These are phyloP conservation scores for Lepidium aucheri DNA, from an alignment of 345 rosid species.

Conservation along the genomic window DNA sequence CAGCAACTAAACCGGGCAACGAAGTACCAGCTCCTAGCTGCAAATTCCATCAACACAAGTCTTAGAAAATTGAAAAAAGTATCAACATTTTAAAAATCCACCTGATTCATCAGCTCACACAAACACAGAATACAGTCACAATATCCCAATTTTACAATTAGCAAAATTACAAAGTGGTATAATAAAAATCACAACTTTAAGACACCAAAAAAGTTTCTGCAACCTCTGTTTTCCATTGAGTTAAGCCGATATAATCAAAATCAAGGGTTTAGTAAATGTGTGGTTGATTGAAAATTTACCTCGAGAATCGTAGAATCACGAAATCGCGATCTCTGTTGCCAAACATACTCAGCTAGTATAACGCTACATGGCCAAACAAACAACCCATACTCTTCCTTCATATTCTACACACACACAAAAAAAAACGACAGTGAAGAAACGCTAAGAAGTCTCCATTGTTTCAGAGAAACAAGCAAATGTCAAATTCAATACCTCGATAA, in stretches of 20 bases:
- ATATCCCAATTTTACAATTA: not conserved
- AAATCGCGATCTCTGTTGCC: slow-evolving; percentile 76
- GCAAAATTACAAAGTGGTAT: not conserved
- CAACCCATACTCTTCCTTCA: slow-evolving; percentile 85
- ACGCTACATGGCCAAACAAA: slow-evolving; percentile 89
- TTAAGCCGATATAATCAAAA: not conserved
- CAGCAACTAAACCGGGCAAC: slow-evolving; percentile 50
- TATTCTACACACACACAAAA: slow-evolving; percentile 45
- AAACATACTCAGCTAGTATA: slow-evolving; percentile 80
- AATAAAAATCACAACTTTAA: not conserved
- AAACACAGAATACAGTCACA: not conserved
- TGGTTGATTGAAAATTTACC: slow-evolving; percentile 22
- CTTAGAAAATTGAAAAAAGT: not conserved
- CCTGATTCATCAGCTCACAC: not conserved
- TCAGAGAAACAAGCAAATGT: not conserved
- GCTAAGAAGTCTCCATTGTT: not conserved
- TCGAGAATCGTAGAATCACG: slow-evolving; percentile 40
- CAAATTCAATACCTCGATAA: slow-evolving; percentile 50
- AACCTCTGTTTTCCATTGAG: not conserved
- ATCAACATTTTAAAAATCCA: not conserved
- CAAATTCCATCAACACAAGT: slow-evolving; percentile 8
- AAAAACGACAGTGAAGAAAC: not conserved
- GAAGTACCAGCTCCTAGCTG: slow-evolving; percentile 78
- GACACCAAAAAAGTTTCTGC: too few relatives aligned
- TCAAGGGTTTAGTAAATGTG: not conserved